Conservation (phyloP, 345 rosid genomes). For the sweet orange (Citrus sinensis) region DVS_A1.0 CM039166.1:24002501-24003000, state of each 20-base stretch:
- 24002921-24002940: constrained; percentile 20
- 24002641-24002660: constrained; percentile 27
- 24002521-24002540: constrained; percentile 9
- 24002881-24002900: constrained; percentile 21
- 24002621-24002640: constrained; percentile 39
- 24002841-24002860: constrained; percentile 17
- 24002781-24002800: constrained; percentile 16
- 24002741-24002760: constrained; percentile 17
- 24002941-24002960: constrained; percentile 24
- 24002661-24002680: constrained; percentile 20
- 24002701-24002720: constrained; percentile 17
- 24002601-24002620: constrained; percentile 24
- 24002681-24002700: constrained; percentile 15
- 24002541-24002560: constrained; percentile 26
- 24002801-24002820: constrained; percentile 22
- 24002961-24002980: constrained; percentile 21
- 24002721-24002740: constrained; percentile 22
- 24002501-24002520: constrained; percentile 10
- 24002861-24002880: constrained; percentile 19
- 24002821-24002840: constrained; percentile 21
- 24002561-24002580: constrained; percentile 33
- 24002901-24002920: constrained; percentile 13
- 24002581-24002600: constrained; percentile 20
- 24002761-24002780: constrained; percentile 13
- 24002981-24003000: constrained; percentile 24